Conservation (phyloP, 495 filamentous ascomycete species). For the Aspergillus wentii region DNA sequence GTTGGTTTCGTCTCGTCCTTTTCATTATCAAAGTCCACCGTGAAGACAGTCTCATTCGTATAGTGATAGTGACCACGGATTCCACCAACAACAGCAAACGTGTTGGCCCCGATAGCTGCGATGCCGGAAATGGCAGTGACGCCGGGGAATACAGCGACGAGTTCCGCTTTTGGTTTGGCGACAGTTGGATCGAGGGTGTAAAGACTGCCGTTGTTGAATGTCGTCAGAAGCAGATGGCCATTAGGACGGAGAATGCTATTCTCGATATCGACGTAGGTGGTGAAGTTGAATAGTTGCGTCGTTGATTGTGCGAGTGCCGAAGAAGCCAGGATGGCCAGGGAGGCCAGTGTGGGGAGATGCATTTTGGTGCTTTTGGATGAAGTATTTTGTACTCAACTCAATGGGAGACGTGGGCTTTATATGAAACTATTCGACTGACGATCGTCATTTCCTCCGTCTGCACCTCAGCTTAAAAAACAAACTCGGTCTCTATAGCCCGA, state of each 20-base stretch:
- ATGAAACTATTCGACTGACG: too few species aligned
- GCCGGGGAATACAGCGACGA: conserved; percentile 34
- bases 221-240: conserved; percentile 38
- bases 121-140: conserved; percentile 30
- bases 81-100: conserved; percentile 32
- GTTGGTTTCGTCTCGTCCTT: conserved; percentile 9
- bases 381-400: too few species aligned
- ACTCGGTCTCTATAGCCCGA: too few species aligned
- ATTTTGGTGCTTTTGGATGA: too few species aligned
- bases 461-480: too few species aligned
- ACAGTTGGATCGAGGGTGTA: conserved; percentile 20
- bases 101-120: conserved; percentile 30
- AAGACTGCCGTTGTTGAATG: conserved; percentile 21
- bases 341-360: too few species aligned
- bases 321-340: neutral
- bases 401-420: too few species aligned
- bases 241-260: conserved; percentile 43
- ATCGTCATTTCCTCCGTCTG: too few species aligned
- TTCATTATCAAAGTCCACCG: conserved; percentile 26
- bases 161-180: conserved; percentile 17
- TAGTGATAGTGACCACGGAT: conserved; percentile 24
- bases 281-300: conserved; percentile 18
- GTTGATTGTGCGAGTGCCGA: conserved; percentile 6
- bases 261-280: conserved; percentile 27
- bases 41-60: conserved; percentile 22